phyloP scores from a whole-genome alignment of 2,329 filamentous ascomycete genomes.

The Aspergillus viridinutans region DNA sequence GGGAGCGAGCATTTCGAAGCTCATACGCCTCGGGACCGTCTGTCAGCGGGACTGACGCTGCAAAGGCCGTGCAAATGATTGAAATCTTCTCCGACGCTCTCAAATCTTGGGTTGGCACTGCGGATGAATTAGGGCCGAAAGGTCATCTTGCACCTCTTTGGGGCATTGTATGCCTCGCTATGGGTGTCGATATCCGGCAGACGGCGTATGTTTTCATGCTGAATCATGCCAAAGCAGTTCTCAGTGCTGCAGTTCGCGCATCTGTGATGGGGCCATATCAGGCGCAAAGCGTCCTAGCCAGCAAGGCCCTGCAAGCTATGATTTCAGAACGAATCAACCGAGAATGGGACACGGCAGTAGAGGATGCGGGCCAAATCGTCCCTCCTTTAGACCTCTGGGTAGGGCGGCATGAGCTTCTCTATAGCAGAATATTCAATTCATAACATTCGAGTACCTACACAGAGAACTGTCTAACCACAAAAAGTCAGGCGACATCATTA shows the following conservation, averaged over 20 bases:
- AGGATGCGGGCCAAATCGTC: constrained; percentile 58
- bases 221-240: constrained; percentile 60
- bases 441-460: constrained; percentile 28
- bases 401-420: constrained; percentile 61
- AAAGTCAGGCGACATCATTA: constrained; percentile 2
- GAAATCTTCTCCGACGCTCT: constrained; percentile 37
- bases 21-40: constrained; percentile 23
- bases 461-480: constrained; percentile 1
- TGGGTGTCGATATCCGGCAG: constrained; percentile 50
- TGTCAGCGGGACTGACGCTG: constrained; percentile 14
- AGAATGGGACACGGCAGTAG: constrained; percentile 46
- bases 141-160: constrained; percentile 61
- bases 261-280: constrained; percentile 64
- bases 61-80: constrained; percentile 24
- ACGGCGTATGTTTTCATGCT: constrained; percentile 60
- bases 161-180: constrained; percentile 52
- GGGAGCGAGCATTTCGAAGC: constrained; percentile 52
- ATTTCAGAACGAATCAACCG: constrained; percentile 48
- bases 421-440: constrained; percentile 65
- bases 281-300: constrained; percentile 56
- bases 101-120: constrained; percentile 29
- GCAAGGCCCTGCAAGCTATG: constrained; percentile 48
- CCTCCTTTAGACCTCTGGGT: constrained; percentile 62
- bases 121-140: constrained; percentile 34
- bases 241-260: constrained; percentile 60